phyloP scores from a whole-genome alignment of 345 rosid species.

The Mangifera indica region DNA sequence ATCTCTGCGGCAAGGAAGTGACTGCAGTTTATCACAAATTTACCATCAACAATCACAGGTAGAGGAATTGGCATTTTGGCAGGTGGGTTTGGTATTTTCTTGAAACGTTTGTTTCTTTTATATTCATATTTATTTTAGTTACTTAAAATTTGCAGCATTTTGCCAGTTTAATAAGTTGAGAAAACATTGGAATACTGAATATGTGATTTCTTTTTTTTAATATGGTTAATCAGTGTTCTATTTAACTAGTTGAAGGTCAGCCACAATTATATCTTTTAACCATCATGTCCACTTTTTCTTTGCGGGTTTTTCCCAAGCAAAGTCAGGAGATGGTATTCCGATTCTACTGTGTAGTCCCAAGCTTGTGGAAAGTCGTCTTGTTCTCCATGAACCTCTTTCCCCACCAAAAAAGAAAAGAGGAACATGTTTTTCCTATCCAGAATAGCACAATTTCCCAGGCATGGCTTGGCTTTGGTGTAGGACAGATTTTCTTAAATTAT shows the following conservation, averaged over 20 bases:
- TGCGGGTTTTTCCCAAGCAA: too few species aligned
- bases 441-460: not conserved
- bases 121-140: not conserved
- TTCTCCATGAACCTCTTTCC: too few species aligned
- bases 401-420: too few species aligned
- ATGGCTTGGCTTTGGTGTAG: not conserved
- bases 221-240: not conserved
- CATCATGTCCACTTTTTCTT: too few species aligned
- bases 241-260: not conserved
- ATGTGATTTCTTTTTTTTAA: not conserved
- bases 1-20: not conserved
- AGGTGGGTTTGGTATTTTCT: not conserved
- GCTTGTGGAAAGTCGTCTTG: too few species aligned
- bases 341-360: too few species aligned
- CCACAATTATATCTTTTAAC: not conserved
- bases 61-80: slow-evolving; percentile 11
- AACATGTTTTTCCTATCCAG: not conserved
- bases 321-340: too few species aligned
- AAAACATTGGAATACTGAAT: not conserved
- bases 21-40: slow-evolving; percentile 4
- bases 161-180: not conserved
- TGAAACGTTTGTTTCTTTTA: slow-evolving; percentile 7
- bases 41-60: slow-evolving; percentile 1
- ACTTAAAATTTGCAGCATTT: too few species aligned
- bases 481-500: too few species aligned